These are phyloP conservation scores for Rhizopogon vinicolor DNA, from an alignment of 768 basidiomycete genomes.

Conservation along the genomic window DNA sequence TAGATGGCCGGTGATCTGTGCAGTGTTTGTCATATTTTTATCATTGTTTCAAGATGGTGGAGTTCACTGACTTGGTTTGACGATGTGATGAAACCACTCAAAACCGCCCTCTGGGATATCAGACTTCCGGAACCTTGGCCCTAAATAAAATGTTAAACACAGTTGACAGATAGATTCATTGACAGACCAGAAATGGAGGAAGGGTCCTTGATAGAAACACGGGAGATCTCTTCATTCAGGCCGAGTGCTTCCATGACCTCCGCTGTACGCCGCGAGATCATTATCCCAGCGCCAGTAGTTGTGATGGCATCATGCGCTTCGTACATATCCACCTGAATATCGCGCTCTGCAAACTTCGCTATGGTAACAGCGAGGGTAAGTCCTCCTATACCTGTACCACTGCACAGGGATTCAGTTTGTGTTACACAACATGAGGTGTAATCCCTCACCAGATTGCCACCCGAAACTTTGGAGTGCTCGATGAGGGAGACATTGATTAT, in stretches of 20 bases:
- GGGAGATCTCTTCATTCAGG: conserved; percentile 18
- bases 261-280: conserved; percentile 46
- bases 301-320: conserved; percentile 37
- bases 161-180: background rate
- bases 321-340: conserved; percentile 36
- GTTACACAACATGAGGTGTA: background rate
- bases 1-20: conserved; percentile 6
- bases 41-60: conserved; percentile 17
- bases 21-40: conserved; percentile 12
- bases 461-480: conserved; percentile 1
- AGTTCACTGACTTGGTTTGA: conserved; percentile 9
- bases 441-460: conserved; percentile 5
- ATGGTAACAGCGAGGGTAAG: conserved; percentile 33
- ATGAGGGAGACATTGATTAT: conserved; percentile 5
- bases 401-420: background rate
- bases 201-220: conserved; percentile 10
- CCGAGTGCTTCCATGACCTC: conserved; percentile 36
- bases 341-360: conserved; percentile 17
- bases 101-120: conserved; percentile 29
- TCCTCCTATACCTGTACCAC: conserved; percentile 29
- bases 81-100: conserved; percentile 18
- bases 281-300: conserved; percentile 34
- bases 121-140: conserved; percentile 5
- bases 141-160: background rate
- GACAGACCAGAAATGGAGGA: conserved; percentile 3